Evolutionary conservation across 2,329 filamentous ascomycete species (phyloP), one percentile per base, ranked within the genome.

Genomic region (Zasmidium cellare): DNA sequence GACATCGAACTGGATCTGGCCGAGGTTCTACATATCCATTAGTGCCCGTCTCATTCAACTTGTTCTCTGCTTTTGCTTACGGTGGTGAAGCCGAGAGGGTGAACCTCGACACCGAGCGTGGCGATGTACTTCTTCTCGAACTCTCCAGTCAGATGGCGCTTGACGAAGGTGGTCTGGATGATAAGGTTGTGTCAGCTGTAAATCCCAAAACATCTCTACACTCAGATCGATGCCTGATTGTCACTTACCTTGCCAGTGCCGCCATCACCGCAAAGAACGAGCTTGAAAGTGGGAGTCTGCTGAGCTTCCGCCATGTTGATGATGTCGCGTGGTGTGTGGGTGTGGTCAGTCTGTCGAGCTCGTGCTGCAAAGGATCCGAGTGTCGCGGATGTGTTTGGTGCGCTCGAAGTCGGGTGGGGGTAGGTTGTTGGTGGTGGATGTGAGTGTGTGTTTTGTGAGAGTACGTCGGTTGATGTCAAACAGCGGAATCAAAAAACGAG

Each of bases 61-160:
- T 16, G 22, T 24, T 20, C 68, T 69, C 61, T 61, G 63, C 51
- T 23, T 12, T 35, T 41, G 60, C 91, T 82, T 91, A 97, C 92
- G 77, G 93, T 97, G 74, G 88, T 91, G 87, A 99, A 99, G 74
- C 88, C 90, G 68, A 99, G 91, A 78, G 94, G 94, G 85, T 99
- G 94, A 69, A 99, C 94, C 80, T 99, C 94, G 77, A 99, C 94
- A 89, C 94, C 94, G 67, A 99, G 91, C 61, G 94, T 99, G 73
- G 94, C 94, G 79, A 99, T 97, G 84, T 99, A 99, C 85, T 97
- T 99, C 90, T 99, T 99, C 84, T 99, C 94, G 77, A 99, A 99
- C 80, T 99, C 94, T 79, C 94, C 94, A 76, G 94, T 99, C 87
- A 97, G 87, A 83, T 99, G 94, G 76, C 94, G 94, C 89, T 99